phyloP scores from a whole-genome alignment of 1,284 basidiomycete genomes.

The Mycena citricolor region DNA sequence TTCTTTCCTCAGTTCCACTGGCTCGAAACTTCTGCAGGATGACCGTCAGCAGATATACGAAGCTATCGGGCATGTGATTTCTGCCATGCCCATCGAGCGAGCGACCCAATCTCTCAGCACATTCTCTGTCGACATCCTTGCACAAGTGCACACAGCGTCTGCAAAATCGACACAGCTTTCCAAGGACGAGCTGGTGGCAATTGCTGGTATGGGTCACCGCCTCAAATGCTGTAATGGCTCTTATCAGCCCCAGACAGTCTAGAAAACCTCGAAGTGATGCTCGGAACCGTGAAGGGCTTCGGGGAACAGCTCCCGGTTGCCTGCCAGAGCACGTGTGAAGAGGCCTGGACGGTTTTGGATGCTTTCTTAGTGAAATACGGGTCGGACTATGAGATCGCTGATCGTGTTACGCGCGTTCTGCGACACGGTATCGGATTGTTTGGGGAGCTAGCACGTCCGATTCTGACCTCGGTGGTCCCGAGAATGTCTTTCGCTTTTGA shows the following conservation, averaged over 20 bases:
- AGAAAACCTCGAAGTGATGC: conserved; percentile 88
- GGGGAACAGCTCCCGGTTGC: conserved; percentile 78
- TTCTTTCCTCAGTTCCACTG: conserved; percentile 80
- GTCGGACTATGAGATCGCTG: conserved; percentile 77
- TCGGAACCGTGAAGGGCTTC: conserved; percentile 77
- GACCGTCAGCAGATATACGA: conserved; percentile 93
- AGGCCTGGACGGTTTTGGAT: conserved; percentile 87
- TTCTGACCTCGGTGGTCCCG: conserved; percentile 71
- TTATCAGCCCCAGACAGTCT: conserved; percentile 57
- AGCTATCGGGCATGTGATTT: conserved; percentile 93
- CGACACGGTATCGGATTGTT: conserved; percentile 86
- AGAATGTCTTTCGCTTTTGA: conserved; percentile 83
- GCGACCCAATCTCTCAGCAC: conserved; percentile 83
- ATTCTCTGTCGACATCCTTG: conserved; percentile 76
- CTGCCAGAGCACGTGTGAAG: conserved; percentile 77
- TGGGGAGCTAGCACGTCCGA: conserved; percentile 61
- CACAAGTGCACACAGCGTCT: conserved; percentile 66
- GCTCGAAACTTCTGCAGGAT: conserved; percentile 78
- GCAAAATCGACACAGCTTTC: conserved; percentile 50
- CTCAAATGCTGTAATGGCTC: conserved; percentile 8
- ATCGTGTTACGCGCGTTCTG: conserved; percentile 85
- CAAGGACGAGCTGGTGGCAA: conserved; percentile 61
- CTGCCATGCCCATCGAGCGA: conserved; percentile 84
- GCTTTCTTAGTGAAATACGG: conserved; percentile 79
- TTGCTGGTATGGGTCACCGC: conserved; percentile 54